phyloP scores from a whole-genome alignment of 2,329 filamentous ascomycete genomes.

The Graphium sp. region DNA sequence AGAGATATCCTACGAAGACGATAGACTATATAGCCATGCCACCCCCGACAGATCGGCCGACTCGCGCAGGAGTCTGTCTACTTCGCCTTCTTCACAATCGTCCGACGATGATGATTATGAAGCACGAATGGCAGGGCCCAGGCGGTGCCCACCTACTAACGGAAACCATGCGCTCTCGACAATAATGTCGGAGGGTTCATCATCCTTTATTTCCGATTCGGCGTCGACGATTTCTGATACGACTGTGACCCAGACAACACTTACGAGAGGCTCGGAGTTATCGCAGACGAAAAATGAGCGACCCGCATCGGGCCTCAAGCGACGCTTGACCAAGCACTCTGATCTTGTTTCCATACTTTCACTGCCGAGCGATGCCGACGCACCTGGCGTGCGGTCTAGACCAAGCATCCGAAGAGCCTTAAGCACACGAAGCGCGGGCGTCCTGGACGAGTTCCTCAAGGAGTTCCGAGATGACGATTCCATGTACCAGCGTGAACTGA shows the following conservation, averaged over 20 bases:
- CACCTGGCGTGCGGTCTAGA: slow-evolving; percentile 50
- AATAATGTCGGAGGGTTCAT: slow-evolving; percentile 35
- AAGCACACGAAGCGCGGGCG: slow-evolving; percentile 49
- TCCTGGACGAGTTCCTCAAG: slow-evolving; percentile 56
- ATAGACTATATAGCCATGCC: slow-evolving; percentile 9
- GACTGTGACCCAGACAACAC: slow-evolving; percentile 34
- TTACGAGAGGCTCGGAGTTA: slow-evolving; percentile 27
- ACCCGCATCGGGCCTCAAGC: slow-evolving; percentile 33
- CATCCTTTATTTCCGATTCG: slow-evolving; percentile 28
- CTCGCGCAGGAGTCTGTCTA: too few relatives aligned
- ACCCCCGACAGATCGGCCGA: too few relatives aligned
- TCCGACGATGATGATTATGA: slow-evolving; percentile 10
- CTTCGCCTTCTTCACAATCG: too few relatives aligned
- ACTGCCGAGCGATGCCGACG: slow-evolving; percentile 38
- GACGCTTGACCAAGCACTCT: slow-evolving; percentile 75
- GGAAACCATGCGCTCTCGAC: slow-evolving; percentile 39
- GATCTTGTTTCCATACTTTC: slow-evolving; percentile 90
- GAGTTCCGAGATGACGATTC: slow-evolving; percentile 73
- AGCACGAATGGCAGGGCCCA: slow-evolving; percentile 8
- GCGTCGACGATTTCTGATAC: slow-evolving; percentile 30
- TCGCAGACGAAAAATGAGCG: slow-evolving; percentile 19
- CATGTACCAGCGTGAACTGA: slow-evolving; percentile 79
- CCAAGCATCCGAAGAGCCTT: slow-evolving; percentile 63
- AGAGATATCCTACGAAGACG: slow-evolving; percentile 10
- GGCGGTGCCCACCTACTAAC: slow-evolving; percentile 30